A percentile compares a stretch with the other conserved stretches of the same genome.
Conservation (phyloP, 306 rosid species). For the Quercus aquifolioides region DNA sequence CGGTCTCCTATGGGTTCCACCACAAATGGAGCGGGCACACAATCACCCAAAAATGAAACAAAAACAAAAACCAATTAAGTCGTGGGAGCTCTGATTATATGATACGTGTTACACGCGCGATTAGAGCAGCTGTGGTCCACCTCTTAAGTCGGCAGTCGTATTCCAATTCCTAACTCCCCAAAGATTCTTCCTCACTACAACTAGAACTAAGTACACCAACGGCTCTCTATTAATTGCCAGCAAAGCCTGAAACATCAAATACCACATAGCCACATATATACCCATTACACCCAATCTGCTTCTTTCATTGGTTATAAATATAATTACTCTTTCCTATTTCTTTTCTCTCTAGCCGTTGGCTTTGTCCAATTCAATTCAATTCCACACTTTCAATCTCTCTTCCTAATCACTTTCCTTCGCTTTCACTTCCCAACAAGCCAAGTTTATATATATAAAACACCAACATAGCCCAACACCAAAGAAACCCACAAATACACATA, state of each 20-base stretch:
- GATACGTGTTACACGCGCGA: neutral
- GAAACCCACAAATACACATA: neutral
- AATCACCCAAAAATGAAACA: too few relatives aligned
- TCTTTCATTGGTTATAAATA: too few relatives aligned
- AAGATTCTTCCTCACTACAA: neutral
- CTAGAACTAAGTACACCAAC: neutral
- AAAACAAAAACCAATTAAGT: too few relatives aligned
- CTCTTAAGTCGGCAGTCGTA: neutral
- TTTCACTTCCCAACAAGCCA: conserved; percentile 14
- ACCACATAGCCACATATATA: neutral
- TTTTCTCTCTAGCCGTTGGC: conserved; percentile 22
- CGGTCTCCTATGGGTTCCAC: too few relatives aligned
- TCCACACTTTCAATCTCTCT: neutral
- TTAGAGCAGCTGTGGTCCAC: neutral
- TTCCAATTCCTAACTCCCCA: neutral
- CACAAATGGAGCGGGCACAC: too few relatives aligned
- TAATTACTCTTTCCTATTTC: too few relatives aligned
- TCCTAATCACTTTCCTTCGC: conserved; percentile 16
- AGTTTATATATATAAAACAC: neutral
- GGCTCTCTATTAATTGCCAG: conserved; percentile 15
- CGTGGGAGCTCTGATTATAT: too few relatives aligned
- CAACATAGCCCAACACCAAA: neutral
- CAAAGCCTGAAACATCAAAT: neutral
- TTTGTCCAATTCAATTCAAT: conserved; percentile 18
- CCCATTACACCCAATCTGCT: neutral